Percentiles rank a stretch among this genome's conserved stretches.
Conservation (phyloP, 169 alveolate genomes). For the Plasmodium coatneyi region DNA sequence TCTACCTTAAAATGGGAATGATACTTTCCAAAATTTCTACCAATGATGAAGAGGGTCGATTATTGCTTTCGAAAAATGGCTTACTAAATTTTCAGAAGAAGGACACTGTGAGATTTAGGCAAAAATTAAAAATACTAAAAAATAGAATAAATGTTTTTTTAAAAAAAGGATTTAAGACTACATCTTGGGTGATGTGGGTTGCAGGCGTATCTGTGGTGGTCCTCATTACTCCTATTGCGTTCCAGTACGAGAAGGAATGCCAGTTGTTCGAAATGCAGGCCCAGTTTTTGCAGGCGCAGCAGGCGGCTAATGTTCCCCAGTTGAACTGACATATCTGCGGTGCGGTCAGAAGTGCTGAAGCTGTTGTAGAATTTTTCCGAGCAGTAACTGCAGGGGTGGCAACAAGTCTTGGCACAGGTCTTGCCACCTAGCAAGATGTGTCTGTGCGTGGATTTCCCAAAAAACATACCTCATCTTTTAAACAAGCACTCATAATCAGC, state of each 20-base stretch:
- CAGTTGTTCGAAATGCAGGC: constrained; percentile 86
- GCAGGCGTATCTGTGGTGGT: constrained; percentile 85
- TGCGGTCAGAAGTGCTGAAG: background rate
- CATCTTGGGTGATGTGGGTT: constrained; percentile 86
- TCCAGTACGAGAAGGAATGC: constrained; percentile 87
- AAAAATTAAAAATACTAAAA: constrained; percentile 21
- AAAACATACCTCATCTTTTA: background rate
- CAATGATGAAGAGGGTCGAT: constrained; percentile 22
- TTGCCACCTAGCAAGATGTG: background rate
- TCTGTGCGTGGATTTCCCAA: background rate
- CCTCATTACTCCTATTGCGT: constrained; percentile 84
- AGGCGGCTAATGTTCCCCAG: constrained; percentile 84
- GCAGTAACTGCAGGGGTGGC: background rate
- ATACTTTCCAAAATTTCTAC: constrained; percentile 18
- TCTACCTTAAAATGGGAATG: constrained; percentile 33
- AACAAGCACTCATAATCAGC: background rate
- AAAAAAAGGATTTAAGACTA: constrained; percentile 72
- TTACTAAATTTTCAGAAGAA: constrained; percentile 4
- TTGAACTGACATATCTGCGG: constrained; percentile 67
- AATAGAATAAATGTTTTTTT: constrained; percentile 36
- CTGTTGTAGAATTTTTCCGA: background rate
- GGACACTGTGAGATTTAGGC: constrained; percentile 10
- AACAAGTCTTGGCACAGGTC: background rate
- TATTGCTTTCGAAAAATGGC: constrained; percentile 17
- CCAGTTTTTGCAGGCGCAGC: constrained; percentile 85